Evolutionary conservation across 768 basidiomycete genomes (phyloP), one percentile per base, ranked within the genome.

Genomic region (Mycena rebaudengoi): DNA sequence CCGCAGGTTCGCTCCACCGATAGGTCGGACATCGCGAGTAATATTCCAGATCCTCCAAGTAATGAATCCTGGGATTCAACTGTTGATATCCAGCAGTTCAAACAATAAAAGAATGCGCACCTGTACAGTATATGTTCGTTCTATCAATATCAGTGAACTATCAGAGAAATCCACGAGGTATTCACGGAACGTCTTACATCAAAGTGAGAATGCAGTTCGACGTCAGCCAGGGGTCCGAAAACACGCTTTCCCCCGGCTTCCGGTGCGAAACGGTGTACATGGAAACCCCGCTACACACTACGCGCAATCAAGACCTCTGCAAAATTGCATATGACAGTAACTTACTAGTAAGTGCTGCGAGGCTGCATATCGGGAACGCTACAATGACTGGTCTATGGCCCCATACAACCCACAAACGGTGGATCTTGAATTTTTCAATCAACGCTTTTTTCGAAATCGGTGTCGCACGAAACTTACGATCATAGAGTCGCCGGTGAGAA

Each of bases 401-500:
- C 65, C 65, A 66, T 4, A 66, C 65, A 18, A 66, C 65, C 65
- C 65, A 66, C 3, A 66, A 35, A 10, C 65, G 65, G 28, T 66
- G 65, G 7, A 66, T 66, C 65, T 65, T n/a, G n/a, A n/a, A n/a
- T n/a, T n/a, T n/a, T n/a, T n/a, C n/a, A n/a, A n/a, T n/a, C n/a
- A n/a, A n/a, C n/a, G n/a, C n/a, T n/a, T n/a, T n/a, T n/a, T n/a
- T n/a, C n/a, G n/a, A n/a, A n/a, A n/a, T n/a, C n/a, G n/a, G n/a
- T n/a, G 16, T 25, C 8, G 23, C 13, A 13, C 18, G 8, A 26
- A 26, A 55, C 65, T 26, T 16, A 66, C 65, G 33, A 66, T 66
- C 12, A 66, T 59, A 18, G 60, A 66, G 30, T 66, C 65, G 4
- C 65, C 65, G 35, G 62, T 66, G 29, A 66, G 26, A 35, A 66